Evolutionary conservation across 176 grass and related monocot species (phyloP).

Genomic region (Aechmea fasciata): DNA sequence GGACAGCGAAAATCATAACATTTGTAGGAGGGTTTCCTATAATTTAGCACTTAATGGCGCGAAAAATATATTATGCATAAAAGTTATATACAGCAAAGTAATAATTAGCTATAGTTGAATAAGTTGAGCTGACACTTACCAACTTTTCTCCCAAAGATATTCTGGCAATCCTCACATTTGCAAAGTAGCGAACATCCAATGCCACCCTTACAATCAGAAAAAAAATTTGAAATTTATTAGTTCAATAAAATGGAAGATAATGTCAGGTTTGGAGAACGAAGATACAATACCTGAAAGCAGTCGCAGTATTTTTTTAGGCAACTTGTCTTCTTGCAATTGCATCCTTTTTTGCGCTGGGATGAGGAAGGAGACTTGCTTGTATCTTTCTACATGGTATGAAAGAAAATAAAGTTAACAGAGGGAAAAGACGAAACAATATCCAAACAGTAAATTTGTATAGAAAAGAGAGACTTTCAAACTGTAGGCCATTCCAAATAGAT

Average conservation of each 20-base stretch:
- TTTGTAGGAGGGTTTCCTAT: no score
- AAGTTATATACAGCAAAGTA: no score
- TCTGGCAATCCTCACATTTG: constrained; percentile 56
- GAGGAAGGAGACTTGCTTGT: constrained; percentile 13
- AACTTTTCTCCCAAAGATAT: constrained; percentile 47
- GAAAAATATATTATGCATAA: no score
- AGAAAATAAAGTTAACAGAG: no score
- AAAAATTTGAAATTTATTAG: constrained; percentile 19
- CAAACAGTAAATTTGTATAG: no score
- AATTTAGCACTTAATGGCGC: no score
- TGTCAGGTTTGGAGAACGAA: background rate
- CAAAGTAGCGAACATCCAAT: constrained; percentile 54
- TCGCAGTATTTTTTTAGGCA: constrained; percentile 70
- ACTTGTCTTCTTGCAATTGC: constrained; percentile 49
- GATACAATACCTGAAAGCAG: constrained; percentile 41
- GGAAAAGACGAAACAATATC: no score
- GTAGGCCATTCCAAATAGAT: no score
- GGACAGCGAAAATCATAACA: no score
- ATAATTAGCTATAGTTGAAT: background rate
- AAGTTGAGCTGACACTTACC: background rate
- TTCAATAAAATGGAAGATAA: constrained; percentile 1
- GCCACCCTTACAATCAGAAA: constrained; percentile 31
- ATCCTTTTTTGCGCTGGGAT: constrained; percentile 30
- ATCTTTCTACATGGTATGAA: no score
- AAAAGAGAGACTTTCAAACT: no score